Conservation (phyloP, 371 early-diverging fungal genomes). For the Syncephalastrum monosporum region DNA sequence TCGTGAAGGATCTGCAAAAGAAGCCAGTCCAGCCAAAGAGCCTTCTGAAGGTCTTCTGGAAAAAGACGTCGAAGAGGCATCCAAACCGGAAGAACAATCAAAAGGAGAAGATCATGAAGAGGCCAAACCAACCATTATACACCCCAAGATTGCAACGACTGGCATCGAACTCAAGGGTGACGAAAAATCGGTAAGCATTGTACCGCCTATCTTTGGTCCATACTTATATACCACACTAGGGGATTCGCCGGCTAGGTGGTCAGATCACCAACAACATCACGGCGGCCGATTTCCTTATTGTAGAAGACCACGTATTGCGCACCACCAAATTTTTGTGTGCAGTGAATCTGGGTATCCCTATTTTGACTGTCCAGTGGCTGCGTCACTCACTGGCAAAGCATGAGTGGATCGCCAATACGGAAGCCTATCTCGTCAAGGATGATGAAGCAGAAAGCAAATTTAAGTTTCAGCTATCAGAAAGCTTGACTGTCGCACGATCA, state of each 20-base stretch:
- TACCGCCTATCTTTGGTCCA: background rate
- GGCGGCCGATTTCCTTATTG: slow-evolving; percentile 17
- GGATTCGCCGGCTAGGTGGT: slow-evolving; percentile 10
- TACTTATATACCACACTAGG: slow-evolving; percentile 2
- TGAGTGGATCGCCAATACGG: background rate
- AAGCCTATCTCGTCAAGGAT: slow-evolving; percentile 18
- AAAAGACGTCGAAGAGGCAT: no score
- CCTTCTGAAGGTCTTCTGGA: no score
- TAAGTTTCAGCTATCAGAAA: slow-evolving; percentile 14
- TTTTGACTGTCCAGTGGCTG: slow-evolving; percentile 17
- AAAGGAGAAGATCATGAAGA: background rate
- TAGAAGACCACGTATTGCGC: slow-evolving; percentile 11
- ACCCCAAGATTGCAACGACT: slow-evolving; percentile 5
- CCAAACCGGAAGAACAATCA: background rate
- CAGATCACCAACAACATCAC: slow-evolving; percentile 9
- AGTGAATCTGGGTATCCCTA: slow-evolving; percentile 21
- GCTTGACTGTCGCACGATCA: slow-evolving; percentile 11
- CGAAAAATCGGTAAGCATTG: slow-evolving; percentile 6
- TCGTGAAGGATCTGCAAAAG: no score
- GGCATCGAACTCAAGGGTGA: slow-evolving; percentile 3
- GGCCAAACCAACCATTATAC: no score
- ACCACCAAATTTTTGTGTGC: slow-evolving; percentile 29
- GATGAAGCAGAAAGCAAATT: slow-evolving; percentile 11
- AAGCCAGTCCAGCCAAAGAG: no score
- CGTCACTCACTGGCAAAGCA: slow-evolving; percentile 8